These are phyloP conservation scores for Debaryomycetaceae sp. DNA, from an alignment of 1,139 yeast genomes.

Conservation along the genomic window DNA sequence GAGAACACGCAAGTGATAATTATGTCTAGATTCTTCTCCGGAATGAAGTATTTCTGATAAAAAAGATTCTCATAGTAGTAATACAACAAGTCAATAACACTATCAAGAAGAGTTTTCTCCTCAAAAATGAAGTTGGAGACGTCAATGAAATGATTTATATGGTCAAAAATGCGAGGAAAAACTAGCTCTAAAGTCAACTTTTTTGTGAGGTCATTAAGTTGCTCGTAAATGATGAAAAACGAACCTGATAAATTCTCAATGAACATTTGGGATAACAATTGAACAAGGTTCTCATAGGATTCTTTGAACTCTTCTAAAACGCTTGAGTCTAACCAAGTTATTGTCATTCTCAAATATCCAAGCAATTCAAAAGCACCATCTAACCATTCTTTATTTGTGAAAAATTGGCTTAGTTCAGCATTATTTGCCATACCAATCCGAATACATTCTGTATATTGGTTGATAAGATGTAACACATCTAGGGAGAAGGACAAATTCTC, in stretches of 20 bases:
- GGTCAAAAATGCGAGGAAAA: slow-evolving; percentile 37
- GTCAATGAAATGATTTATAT: slow-evolving; percentile 32
- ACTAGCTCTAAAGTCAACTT: slow-evolving; percentile 31
- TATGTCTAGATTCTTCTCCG: slow-evolving; percentile 20
- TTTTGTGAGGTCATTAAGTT: slow-evolving; percentile 22
- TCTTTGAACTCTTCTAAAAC: slow-evolving; percentile 15
- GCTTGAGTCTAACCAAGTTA: slow-evolving; percentile 23
- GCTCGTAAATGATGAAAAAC: slow-evolving; percentile 19
- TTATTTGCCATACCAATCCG: slow-evolving; percentile 26
- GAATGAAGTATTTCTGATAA: slow-evolving; percentile 23
- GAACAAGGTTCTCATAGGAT: slow-evolving; percentile 21
- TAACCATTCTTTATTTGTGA: slow-evolving; percentile 29
- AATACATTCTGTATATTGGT: slow-evolving; percentile 29
- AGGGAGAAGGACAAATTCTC: slow-evolving; percentile 21
- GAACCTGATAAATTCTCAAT: slow-evolving; percentile 23
- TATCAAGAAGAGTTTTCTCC: slow-evolving; percentile 29
- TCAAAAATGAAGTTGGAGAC: slow-evolving; percentile 35
- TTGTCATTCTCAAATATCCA: slow-evolving; percentile 29
- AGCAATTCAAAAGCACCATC: slow-evolving; percentile 40
- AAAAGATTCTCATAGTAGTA: slow-evolving; percentile 22
- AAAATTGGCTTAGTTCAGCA: slow-evolving; percentile 20
- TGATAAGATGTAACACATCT: slow-evolving; percentile 35
- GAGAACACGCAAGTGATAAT: slow-evolving; percentile 29
- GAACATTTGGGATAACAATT: slow-evolving; percentile 28
- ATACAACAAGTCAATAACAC: slow-evolving; percentile 21